A percentile compares a stretch with the other conserved stretches of the same genome.
These are phyloP conservation scores for Boletales sp. DNA, from an alignment of 768 basidiomycete genomes.

Conservation along the genomic window DNA sequence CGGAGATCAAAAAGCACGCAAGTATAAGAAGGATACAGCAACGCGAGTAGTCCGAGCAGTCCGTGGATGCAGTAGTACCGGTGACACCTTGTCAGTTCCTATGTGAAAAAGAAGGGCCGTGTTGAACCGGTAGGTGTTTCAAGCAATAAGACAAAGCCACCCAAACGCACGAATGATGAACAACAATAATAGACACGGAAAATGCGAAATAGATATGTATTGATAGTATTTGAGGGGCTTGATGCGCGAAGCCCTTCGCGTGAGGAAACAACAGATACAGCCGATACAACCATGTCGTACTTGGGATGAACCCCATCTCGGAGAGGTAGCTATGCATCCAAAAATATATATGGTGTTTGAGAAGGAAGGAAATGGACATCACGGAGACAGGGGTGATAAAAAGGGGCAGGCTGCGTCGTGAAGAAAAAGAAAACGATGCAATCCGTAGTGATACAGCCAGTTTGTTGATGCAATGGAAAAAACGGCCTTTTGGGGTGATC, in stretches of 20 bases:
- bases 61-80: background rate
- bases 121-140: background rate
- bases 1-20: too few species aligned
- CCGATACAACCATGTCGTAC: constrained; percentile 22
- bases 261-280: constrained; percentile 25
- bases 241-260: constrained; percentile 50
- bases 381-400: background rate
- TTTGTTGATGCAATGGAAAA: background rate
- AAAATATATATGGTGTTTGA: constrained; percentile 30
- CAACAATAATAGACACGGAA: background rate
- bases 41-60: background rate
- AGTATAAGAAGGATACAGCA: too few species aligned
- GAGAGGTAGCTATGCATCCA: constrained; percentile 21
- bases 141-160: background rate
- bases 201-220: constrained; percentile 13
- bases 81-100: background rate
- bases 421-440: constrained; percentile 5
- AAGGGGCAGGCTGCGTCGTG: background rate
- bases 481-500: constrained; percentile 14
- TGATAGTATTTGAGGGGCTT: constrained; percentile 40
- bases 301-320: constrained; percentile 6
- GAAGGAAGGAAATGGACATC: constrained; percentile 7
- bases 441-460: constrained; percentile 18
- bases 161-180: background rate
- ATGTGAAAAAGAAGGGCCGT: background rate